Base-by-base conservation (phyloP, 257 asterid genomes). In the Gardenia jasminoides region DNA sequence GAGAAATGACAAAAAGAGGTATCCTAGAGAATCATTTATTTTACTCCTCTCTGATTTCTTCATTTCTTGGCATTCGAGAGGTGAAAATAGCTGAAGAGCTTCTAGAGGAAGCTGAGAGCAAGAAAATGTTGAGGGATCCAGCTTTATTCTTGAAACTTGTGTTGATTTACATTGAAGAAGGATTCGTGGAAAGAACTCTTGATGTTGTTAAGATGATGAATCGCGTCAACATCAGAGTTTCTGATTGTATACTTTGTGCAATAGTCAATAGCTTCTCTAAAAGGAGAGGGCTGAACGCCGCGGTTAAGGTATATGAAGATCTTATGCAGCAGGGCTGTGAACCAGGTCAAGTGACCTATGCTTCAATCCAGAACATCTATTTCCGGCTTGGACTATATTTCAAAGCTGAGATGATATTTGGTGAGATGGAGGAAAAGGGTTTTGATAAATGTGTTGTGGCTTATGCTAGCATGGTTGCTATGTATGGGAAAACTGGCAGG, bases 281-380 rank as follows among this genome's bases (percentile, higher is more conserved):
- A 84, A 90, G 79, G 84, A 76, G 91, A 79, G 97, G 97, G 39
- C 82, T 77, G 0, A 79, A 61, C 52, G 77, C 83, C 10, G 94
- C 97, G 19, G 82, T 71, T 0, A 62, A 82, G 75, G 93, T 89
- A 56, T 96, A 92, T 12, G 97, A 91, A 30, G 83, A 89, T 70
- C 92, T 96, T 2, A 61, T 86, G 4, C 12, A 39, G 70, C 87
- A 72, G 26, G 96, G 91, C 36, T 84, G 87, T 41, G 97, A 90
- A 64, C 94, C 98, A 0, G 99, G 99, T n/a, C 98, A 96, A 82
- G 98, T 93, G 64, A 92, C 99, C 36, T 93, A 89, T 39, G 96
- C 99, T 20, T 95, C 98, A 7, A 81, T 88, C 39, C 79, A 86
- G 10, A 88, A 83, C 65, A 80, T 89, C 15, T 96, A 93, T 77